These are phyloP conservation scores for Jamesozyma rosinii DNA, from an alignment of 805 yeast species.

Conservation along the genomic window DNA sequence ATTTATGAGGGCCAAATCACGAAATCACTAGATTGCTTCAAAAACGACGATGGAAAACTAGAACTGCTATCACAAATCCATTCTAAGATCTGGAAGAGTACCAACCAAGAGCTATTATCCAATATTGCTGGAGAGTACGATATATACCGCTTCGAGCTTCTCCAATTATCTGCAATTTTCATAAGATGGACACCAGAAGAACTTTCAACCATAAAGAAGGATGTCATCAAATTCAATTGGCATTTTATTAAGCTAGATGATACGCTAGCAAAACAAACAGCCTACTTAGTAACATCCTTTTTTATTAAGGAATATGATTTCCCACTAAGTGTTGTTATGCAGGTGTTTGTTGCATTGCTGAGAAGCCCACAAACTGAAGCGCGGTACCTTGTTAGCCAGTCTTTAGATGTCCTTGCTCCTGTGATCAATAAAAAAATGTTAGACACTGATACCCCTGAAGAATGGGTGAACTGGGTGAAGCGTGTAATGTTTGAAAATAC, in stretches of 20 bases:
- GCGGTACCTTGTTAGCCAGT: slow-evolving; percentile 72
- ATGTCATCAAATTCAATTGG: slow-evolving; percentile 91
- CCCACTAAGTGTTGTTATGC: slow-evolving; percentile 79
- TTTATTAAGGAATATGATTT: slow-evolving; percentile 85
- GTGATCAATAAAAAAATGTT: slow-evolving; percentile 63
- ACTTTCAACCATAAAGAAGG: slow-evolving; percentile 59
- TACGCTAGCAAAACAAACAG: slow-evolving; percentile 79
- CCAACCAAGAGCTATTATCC: slow-evolving; percentile 38
- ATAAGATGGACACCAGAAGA: slow-evolving; percentile 57
- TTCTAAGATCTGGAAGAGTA: slow-evolving; percentile 61
- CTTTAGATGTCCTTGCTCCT: slow-evolving; percentile 81
- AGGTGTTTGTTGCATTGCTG: slow-evolving; percentile 81
- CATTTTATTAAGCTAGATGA: slow-evolving; percentile 84
- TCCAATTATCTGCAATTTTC: slow-evolving; percentile 72
- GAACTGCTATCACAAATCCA: slow-evolving; percentile 61
- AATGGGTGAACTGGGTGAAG: slow-evolving; percentile 93
- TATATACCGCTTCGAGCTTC: slow-evolving; percentile 60
- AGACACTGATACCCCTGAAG: slow-evolving; percentile 38
- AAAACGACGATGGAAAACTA: slow-evolving; percentile 30
- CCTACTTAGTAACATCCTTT: slow-evolving; percentile 78
- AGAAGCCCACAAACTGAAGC: slow-evolving; percentile 82
- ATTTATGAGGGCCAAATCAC: slow-evolving; percentile 47
- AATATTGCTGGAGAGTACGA: slow-evolving; percentile 64
- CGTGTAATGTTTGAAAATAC: slow-evolving; percentile 84
- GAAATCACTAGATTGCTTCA: slow-evolving; percentile 41